Evolutionary conservation across 345 rosid genomes (phyloP), one percentile per base, ranked within the genome.

Genomic region (Camelina laxa): DNA sequence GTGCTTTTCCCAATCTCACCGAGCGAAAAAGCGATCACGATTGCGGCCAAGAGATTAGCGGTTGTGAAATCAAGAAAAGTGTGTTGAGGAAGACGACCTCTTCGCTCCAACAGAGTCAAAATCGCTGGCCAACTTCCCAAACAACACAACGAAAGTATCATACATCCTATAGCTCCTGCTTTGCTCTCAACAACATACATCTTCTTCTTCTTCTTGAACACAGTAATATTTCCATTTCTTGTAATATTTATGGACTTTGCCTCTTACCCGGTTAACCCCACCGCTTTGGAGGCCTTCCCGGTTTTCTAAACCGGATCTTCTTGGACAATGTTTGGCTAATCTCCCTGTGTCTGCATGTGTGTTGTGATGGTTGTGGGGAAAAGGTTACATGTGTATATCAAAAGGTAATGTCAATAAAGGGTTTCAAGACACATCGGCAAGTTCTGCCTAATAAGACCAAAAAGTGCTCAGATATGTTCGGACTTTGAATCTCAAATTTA

Each of bases 61-160:
- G 87, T 80, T 10, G 98, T 80, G 67, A 88, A 89, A 79, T 91
- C 98, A 36, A 93, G 96, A 70, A 85, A 93, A 55, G 96, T 91
- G 33, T 93, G 97, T 65, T 91, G 98, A 73, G 98, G 94, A 66
- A 88, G 97, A 57, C 97, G 89, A 1, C 96, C 98, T 15, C 94
- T 80, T 72, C 98, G 74, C 75, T 93, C 98, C 9, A 88, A 80
- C 0, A 89, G 87, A 51, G 96, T 88, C 72, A 93, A 48, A 68
- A 93, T 9, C 38, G 94, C 97, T 21, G 97, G 98, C 96, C 97
- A 93, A 61, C 92, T 93, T 6, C 98, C 98, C 60, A 93, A 64
- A 69, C 86, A 87, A 70, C 87, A 71, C 38, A 93, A 81, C 4
- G 96, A 79, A 5, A 91, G 80, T 55, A 93, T 77, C 97, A 93